Evolutionary conservation across 1,284 basidiomycete species (phyloP), one percentile per base, ranked within the genome.

Genomic region (Hemileia vastatrix): DNA sequence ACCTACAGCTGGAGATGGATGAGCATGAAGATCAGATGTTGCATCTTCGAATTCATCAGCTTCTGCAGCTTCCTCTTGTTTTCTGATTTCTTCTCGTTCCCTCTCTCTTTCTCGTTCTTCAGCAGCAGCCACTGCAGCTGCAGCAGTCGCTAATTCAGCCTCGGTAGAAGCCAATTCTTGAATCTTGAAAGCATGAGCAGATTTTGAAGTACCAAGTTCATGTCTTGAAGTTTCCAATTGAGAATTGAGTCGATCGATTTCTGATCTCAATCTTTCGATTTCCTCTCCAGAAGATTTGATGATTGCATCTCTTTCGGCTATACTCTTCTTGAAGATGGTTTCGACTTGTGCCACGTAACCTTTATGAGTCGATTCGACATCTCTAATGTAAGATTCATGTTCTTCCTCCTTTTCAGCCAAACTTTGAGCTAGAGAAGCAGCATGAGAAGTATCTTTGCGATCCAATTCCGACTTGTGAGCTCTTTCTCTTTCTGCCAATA

Each of bases 401-500:
- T 69, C 63, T 19, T 65, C 63, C 19, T 70, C 66, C 54, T 68
- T 69, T 53, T 65, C 57, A 9, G 65, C 64, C 6, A 67, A 9
- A 18, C 64, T 60, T 9, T 67, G 57, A 5, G 66, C 65, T 43
- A 67, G 64, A 1, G 63, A 50, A n/a, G 66, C 66, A 15, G 18
- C 52, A 19, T 54, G 52, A 36, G 52, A 32, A 21, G 18, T 54
- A 21, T 43, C 52, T 54, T 9, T 19, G 24, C 19, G 52, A 36
- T 43, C 52, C 18, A 36, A 19, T 54, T 31, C 21, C 24, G 27
- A 21, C 18, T 21, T 21, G 23, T 43, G 43, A 54, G 54, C 24
- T 15, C 54, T 6, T 4, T 36, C 52, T 23, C 15, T 27, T 47
- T 21, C 36, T 27, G n/a, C 54, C 27, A 56, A 19, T 18, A 45